phyloP scores from a whole-genome alignment of 1,284 basidiomycete species.

The Ceratobasidium sp. region DNA sequence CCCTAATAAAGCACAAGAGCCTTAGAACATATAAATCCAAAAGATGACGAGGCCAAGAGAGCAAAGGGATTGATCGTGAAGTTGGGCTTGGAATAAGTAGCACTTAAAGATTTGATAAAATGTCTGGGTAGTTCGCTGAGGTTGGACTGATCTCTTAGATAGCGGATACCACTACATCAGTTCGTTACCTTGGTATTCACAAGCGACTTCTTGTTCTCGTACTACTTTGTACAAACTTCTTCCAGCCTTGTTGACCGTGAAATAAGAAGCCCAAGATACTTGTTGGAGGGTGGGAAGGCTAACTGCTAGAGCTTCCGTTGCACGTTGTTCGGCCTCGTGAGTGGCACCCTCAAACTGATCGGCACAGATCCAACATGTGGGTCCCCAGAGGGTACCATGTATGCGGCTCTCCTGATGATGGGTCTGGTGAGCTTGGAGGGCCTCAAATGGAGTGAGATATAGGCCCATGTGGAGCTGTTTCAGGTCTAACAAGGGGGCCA shows the following conservation, averaged over 20 bases:
- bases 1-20: too few species aligned
- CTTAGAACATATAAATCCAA: too few species aligned
- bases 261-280: conserved; percentile 34
- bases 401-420: conserved; percentile 17
- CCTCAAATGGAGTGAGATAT: conserved; percentile 27
- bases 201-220: not conserved
- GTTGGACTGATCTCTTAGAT: not conserved
- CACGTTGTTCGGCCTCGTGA: conserved; percentile 13
- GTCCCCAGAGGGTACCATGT: conserved; percentile 15
- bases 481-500: not conserved
- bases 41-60: too few species aligned
- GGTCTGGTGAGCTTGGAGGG: not conserved
- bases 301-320: not conserved
- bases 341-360: conserved; percentile 9
- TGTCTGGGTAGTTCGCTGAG: not conserved
- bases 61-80: too few species aligned
- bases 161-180: not conserved
- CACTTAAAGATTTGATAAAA: too few species aligned
- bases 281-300: not conserved
- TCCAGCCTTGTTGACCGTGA: conserved; percentile 14
- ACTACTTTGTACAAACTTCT: conserved; percentile 12
- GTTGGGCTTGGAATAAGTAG: too few species aligned
- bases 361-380: not conserved
- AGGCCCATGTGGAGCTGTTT: conserved; percentile 32
- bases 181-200: not conserved